These are phyloP conservation scores for Diaporthe vaccinii DNA, from an alignment of 2,329 filamentous ascomycete genomes.

Conservation along the genomic window DNA sequence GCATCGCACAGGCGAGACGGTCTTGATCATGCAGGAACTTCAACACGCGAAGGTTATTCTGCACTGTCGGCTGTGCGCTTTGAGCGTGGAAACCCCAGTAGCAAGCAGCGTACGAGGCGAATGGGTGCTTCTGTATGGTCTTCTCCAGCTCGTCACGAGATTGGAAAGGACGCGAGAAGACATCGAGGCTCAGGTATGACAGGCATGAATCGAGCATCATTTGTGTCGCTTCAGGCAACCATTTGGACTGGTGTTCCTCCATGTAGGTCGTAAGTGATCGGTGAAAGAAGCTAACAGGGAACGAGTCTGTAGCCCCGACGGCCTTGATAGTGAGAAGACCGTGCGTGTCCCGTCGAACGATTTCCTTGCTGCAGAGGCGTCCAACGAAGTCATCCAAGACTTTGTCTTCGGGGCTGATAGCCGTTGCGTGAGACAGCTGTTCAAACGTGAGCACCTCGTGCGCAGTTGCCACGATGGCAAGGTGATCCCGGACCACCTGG, in stretches of 20 bases:
- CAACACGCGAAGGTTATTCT: neutral
- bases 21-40: neutral
- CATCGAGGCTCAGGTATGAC: neutral
- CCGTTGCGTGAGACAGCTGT: neutral
- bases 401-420: neutral
- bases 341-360: neutral
- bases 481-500: neutral
- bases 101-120: neutral
- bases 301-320: neutral
- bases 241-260: neutral
- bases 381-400: neutral
- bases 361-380: neutral
- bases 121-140: neutral
- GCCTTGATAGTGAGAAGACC: neutral
- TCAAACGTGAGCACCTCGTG: neutral
- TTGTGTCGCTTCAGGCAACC: neutral
- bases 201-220: neutral
- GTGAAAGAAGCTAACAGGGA: neutral
- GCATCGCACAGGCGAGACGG: neutral
- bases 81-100: neutral
- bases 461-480: neutral
- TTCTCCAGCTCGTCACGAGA: neutral
- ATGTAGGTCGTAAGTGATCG: neutral
- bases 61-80: neutral
- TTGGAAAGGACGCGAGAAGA: neutral